Conservation (phyloP, 2,329 filamentous ascomycete species). For the Gaeumannomyces tritici region DNA sequence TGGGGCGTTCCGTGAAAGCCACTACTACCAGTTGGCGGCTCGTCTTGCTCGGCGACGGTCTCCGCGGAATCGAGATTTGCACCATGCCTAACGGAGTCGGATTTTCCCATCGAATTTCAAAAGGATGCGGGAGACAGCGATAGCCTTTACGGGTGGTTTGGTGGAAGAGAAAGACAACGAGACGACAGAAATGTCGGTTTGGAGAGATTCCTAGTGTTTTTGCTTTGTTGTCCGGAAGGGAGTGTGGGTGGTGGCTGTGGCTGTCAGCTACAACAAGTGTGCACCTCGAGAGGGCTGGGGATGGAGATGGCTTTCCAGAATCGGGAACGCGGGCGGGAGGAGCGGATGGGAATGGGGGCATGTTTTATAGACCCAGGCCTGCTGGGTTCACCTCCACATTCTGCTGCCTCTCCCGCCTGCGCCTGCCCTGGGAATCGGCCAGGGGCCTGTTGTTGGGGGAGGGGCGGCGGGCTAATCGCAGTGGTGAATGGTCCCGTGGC, state of each 20-base stretch:
- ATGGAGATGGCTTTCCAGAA: conserved; percentile 6
- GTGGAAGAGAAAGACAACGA: background rate
- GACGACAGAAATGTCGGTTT: background rate
- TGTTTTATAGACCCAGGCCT: background rate
- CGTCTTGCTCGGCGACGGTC: conserved; percentile 5
- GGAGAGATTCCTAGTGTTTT: background rate
- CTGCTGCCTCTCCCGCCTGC: too few species aligned
- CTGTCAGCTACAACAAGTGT: background rate
- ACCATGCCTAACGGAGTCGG: conserved; percentile 3
- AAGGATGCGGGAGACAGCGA: background rate
- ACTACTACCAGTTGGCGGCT: conserved; percentile 4
- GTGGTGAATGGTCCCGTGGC: background rate
- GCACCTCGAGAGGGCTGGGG: conserved; percentile 1
- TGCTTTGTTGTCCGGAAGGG: background rate
- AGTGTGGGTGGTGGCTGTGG: background rate
- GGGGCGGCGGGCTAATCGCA: background rate
- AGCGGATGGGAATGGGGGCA: background rate
- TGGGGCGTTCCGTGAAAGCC: background rate
- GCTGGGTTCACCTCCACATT: too few species aligned
- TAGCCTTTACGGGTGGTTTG: too few species aligned
- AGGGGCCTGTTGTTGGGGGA: too few species aligned
- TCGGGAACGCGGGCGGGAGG: background rate
- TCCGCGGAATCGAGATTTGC: conserved; percentile 5
- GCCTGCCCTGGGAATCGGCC: too few species aligned
- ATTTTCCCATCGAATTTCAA: conserved; percentile 6